These are phyloP conservation scores for Coffea canephora DNA, from an alignment of 257 asterid species.

Conservation along the genomic window DNA sequence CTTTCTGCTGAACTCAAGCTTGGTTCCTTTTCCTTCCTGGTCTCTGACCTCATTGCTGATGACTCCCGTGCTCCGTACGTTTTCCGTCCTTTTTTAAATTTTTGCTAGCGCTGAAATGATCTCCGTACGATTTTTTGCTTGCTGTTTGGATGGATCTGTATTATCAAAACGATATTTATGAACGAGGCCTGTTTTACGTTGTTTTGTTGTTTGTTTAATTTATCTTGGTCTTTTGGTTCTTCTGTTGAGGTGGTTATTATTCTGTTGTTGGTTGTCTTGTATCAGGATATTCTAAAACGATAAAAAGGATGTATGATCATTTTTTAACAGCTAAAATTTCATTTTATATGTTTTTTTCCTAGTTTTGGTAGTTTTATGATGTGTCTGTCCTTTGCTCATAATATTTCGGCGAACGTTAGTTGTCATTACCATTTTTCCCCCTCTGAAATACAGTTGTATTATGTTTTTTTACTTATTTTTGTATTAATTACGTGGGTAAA, in stretches of 20 bases:
- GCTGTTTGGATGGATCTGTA: conserved; percentile 9
- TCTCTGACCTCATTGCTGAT: conserved; percentile 58
- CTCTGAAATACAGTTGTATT: not conserved
- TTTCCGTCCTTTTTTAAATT: not conserved
- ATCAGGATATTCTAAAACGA: not conserved
- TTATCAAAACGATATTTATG: not conserved
- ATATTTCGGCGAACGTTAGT: not conserved
- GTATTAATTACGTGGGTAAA: not conserved
- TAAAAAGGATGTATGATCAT: no score
- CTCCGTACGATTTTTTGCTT: no score
- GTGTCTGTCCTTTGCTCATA: not conserved
- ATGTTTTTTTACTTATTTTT: no score
- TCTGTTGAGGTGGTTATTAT: not conserved
- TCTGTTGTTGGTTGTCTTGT: not conserved
- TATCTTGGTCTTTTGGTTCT: not conserved
- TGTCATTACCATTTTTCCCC: no score
- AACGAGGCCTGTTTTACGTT: not conserved
- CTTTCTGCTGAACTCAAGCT: conserved; percentile 67
- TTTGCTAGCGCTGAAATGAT: not conserved
- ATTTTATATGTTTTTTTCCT: no score
- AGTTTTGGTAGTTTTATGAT: no score
- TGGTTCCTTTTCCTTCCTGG: conserved; percentile 51
- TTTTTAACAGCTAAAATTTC: no score
- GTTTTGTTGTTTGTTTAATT: not conserved
- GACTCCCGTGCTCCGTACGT: conserved; percentile 51